Evolutionary conservation across 139 green algal genomes (phyloP), one percentile per base, ranked within the genome.

Genomic region (Pseudopediastrum boryanum): DNA sequence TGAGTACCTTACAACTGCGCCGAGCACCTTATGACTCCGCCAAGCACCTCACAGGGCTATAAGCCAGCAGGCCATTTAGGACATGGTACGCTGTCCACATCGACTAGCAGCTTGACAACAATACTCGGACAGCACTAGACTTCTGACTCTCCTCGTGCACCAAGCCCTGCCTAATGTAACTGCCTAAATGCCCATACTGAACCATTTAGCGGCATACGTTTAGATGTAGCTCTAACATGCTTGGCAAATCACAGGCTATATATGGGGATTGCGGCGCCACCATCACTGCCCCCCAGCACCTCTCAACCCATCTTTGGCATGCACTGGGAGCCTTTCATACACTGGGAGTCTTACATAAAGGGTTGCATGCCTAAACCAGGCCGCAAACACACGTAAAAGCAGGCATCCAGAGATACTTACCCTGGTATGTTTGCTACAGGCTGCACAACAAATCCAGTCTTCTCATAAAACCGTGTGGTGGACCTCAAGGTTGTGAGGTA

Each of bases 401-500:
- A 21, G 19, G 48, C 19, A 21, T 21, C 19, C 48, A 58, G 48
- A 59, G 73, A 43, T 23, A 7, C 62, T 46, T n/a, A 81, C 80
- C 50, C 38, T 6, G 72, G 72, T 3, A 75, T 27, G 7, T 79
- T 58, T 25, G 31, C 36, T 38, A n/a, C 19, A 25, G 43, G 33
- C 66, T 82, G 25, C 25, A 31, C 10, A 46, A 39, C 52, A 48
- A 85, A 85, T 21, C 73, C 73, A 50, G 61, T 58, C 33, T 35
- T 33, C 39, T 65, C 21, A 27, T 85, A 85, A 29, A 85, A 85
- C 2, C 12, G 25, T 1, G 27, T 81, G 5, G 46, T 64, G 21
- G 21, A 71, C 13, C 16, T 23, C 2, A 85, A 12, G 23, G 80
- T 85, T n/a, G 73, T 82, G 36, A 82, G n/a, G 39, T 74, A 79